A percentile compares a stretch with the other conserved stretches of the same genome.
Evolutionary conservation across 2,329 filamentous ascomycete genomes (phyloP).

Genomic region (Pseudogymnoascus sp.): DNA sequence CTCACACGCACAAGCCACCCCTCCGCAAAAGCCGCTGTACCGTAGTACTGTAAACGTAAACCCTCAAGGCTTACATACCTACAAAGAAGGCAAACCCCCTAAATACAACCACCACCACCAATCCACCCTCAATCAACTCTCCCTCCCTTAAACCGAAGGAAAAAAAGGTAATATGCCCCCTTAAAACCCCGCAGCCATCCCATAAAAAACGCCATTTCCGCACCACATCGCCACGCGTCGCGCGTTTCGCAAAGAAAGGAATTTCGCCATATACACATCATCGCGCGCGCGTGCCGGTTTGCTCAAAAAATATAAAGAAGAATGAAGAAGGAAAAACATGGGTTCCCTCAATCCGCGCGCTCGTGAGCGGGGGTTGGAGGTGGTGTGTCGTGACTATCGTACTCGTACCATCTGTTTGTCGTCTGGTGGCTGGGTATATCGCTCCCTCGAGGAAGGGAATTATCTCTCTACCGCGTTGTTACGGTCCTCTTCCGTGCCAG

Average conservation of each 20-base stretch:
- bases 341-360: background rate
- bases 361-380: background rate
- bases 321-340: background rate
- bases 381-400: background rate
- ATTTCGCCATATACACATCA: background rate
- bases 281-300: background rate
- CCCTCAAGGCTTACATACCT: background rate
- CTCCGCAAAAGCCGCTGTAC: background rate
- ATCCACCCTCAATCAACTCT: background rate
- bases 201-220: background rate
- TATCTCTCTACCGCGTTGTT: background rate
- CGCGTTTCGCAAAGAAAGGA: background rate
- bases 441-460: no score
- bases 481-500: constrained; percentile 56
- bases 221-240: background rate
- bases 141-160: background rate
- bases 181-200: background rate
- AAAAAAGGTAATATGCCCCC: background rate
- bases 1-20: background rate
- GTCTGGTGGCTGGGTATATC: no score
- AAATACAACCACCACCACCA: background rate
- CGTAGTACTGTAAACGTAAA: background rate
- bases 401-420: background rate
- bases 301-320: background rate
- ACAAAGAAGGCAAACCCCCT: background rate